These are phyloP conservation scores for Zoysia matrella DNA, from an alignment of 202 grass and related monocot species.

Conservation along the genomic window DNA sequence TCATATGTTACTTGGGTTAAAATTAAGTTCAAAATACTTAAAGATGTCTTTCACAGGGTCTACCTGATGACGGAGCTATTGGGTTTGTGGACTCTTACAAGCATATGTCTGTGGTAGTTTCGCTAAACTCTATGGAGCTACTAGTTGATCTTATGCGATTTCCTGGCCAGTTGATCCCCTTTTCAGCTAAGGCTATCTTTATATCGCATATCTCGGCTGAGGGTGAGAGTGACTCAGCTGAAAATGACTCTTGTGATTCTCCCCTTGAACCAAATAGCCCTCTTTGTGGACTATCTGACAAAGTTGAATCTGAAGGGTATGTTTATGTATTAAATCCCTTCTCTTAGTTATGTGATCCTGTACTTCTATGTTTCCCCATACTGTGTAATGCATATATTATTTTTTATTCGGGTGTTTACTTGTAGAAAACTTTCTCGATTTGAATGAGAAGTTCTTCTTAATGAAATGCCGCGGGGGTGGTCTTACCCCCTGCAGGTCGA, in stretches of 20 bases:
- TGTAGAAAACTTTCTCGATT: neutral
- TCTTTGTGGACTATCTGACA: slow-evolving; percentile 81
- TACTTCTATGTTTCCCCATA: slow-evolving; percentile 21
- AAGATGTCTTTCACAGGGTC: slow-evolving; percentile 60
- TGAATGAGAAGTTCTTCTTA: too few species aligned
- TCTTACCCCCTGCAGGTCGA: too few species aligned
- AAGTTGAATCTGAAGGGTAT: slow-evolving; percentile 93
- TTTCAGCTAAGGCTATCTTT: slow-evolving; percentile 97
- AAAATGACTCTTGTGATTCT: slow-evolving; percentile 55
- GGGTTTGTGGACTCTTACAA: slow-evolving; percentile 94
- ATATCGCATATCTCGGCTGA: slow-evolving; percentile 91
- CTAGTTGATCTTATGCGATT: slow-evolving; percentile 98
- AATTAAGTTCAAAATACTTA: slow-evolving; percentile 27
- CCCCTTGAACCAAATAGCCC: slow-evolving; percentile 91
- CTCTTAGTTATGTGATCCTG: slow-evolving; percentile 33
- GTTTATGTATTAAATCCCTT: slow-evolving; percentile 47
- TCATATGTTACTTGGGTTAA: slow-evolving; percentile 21
- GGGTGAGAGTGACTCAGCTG: slow-evolving; percentile 95
- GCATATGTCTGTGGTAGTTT: slow-evolving; percentile 98
- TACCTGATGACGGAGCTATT: slow-evolving; percentile 76
- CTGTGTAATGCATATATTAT: slow-evolving; percentile 17
- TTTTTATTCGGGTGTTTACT: slow-evolving; percentile 23
- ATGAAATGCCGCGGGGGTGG: too few species aligned
- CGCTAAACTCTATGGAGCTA: slow-evolving; percentile 94
- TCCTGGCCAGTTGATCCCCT: slow-evolving; percentile 95